A percentile compares a stretch with the other conserved stretches of the same genome.
phyloP scores from a whole-genome alignment of 495 filamentous ascomycete species.

The Tetracladium setigerum region DNA sequence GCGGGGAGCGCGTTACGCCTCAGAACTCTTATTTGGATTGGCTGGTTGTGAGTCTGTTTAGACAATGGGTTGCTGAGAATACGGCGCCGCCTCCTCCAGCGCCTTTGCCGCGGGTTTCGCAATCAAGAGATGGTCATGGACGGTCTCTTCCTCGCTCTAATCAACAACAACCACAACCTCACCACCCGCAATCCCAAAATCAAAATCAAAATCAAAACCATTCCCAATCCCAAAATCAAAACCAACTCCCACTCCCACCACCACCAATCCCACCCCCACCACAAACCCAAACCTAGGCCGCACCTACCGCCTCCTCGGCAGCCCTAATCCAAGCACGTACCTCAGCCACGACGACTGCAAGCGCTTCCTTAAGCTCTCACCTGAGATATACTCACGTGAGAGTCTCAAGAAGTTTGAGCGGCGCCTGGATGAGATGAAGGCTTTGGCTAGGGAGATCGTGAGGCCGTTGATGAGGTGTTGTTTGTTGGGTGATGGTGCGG shows the following conservation, averaged over 20 bases:
- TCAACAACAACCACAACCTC: conserved; percentile 7
- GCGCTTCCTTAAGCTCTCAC: conserved; percentile 70
- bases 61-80: conserved; percentile 86
- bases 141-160: not conserved
- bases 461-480: conserved; percentile 64
- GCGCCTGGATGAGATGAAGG: conserved; percentile 80
- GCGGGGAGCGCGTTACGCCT: conserved; percentile 74
- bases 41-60: conserved; percentile 76
- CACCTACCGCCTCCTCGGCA: conserved; percentile 66
- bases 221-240: conserved; percentile 11
- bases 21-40: conserved; percentile 75
- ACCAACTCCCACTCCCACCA: conserved; percentile 4
- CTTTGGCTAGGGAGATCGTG: conserved; percentile 72
- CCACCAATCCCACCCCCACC: conserved; percentile 25
- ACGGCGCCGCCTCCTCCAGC: conserved; percentile 58
- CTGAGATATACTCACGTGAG: conserved; percentile 63
- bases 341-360: conserved; percentile 82
- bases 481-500: conserved; percentile 56
- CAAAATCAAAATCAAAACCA: conserved; percentile 8
- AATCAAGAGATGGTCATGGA: conserved; percentile 15
- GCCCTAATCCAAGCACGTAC: conserved; percentile 50
- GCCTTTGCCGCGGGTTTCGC: conserved; percentile 31
- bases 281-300: conserved; percentile 47
- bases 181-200: conserved; percentile 16
- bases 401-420: conserved; percentile 75